Evolutionary conservation across 2,329 filamentous ascomycete genomes (phyloP), one percentile per base, ranked within the genome.

Genomic region (Colletotrichum liriopes): DNA sequence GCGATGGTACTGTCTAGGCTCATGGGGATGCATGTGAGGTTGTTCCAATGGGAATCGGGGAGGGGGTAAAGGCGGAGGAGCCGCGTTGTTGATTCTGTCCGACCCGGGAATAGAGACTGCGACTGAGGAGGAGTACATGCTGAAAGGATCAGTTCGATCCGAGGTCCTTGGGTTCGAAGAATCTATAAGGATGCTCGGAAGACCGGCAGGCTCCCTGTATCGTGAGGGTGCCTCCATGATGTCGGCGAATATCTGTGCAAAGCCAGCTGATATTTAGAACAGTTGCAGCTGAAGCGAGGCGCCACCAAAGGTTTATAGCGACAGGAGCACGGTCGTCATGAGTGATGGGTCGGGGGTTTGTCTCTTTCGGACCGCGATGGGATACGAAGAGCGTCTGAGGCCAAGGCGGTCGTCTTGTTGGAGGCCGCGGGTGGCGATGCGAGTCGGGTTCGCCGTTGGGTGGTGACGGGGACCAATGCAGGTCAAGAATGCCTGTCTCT

Each of bases 61-160:
- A n/a, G 85, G 85, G n/a, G 85, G 85, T 55, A 87, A 74, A 45
- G 85, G 82, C 63, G 85, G 85, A 72, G 85, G 85, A 3, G 79
- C 83, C 2, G 54, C 54, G 54, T 56, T 56, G 73, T 80, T 77
- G 71, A 78, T 74, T 69, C 77, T 78, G 55, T 76, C 74, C 18
- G 80, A 76, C 60, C 84, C 83, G 43, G 84, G 85, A 71, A 87
- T 87, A 60, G 82, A 79, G 78, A 86, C 82, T 52, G 84, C 82
- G 56, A 70, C 68, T 2, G 73, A 75, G 14, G 73, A 75, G 3
- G 77, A 76, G 73, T 79, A 82, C 66, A 79, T 74, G 64, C 80
- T 75, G 71, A 79, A 83, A 47, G 78, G 74, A 59, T 78, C 75
- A 41, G 82, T 79, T 74, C 80, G 79, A 67, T 79, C 77, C 41